Percentiles rank a stretch among this genome's conserved stretches.
phyloP scores from a whole-genome alignment of 2,329 filamentous ascomycete species.

The Ascochyta koolunga region DNA sequence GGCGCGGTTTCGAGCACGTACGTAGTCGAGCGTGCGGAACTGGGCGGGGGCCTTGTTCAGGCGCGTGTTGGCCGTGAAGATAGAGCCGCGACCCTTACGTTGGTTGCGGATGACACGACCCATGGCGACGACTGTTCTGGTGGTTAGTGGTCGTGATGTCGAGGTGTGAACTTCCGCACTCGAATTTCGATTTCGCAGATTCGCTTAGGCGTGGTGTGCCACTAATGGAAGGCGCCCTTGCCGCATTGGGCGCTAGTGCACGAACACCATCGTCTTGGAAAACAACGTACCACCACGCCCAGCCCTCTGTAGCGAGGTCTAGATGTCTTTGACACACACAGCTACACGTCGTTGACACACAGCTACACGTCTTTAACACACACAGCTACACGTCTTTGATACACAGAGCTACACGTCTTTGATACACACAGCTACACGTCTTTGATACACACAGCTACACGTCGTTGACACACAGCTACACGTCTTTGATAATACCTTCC shows the following conservation, averaged over 20 bases:
- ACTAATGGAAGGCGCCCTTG: not conserved
- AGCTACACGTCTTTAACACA: too few species aligned
- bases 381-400: too few species aligned
- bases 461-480: too few species aligned
- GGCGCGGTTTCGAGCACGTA: constrained; percentile 32
- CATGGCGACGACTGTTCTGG: constrained; percentile 49
- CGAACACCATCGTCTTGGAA: not conserved
- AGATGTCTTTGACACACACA: too few species aligned
- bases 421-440: too few species aligned
- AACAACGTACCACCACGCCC: too few species aligned
- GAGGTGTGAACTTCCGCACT: not conserved
- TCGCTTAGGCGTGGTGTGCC: constrained; percentile 6
- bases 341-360: too few species aligned
- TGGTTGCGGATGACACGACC: constrained; percentile 79
- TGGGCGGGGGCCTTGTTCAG: constrained; percentile 94
- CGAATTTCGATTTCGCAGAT: not conserved
- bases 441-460: too few species aligned
- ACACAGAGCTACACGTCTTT: too few species aligned
- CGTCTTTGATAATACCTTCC: too few species aligned
- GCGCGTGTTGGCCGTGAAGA: constrained; percentile 70
- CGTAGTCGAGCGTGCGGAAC: constrained; percentile 96
- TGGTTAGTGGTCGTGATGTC: constrained; percentile 23
- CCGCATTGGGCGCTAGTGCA: not conserved
- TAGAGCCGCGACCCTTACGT: constrained; percentile 73
- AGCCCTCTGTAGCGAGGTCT: too few species aligned